Evolutionary conservation across 2,329 filamentous ascomycete genomes (phyloP).

Genomic region (Pleurostoma richardsiae): DNA sequence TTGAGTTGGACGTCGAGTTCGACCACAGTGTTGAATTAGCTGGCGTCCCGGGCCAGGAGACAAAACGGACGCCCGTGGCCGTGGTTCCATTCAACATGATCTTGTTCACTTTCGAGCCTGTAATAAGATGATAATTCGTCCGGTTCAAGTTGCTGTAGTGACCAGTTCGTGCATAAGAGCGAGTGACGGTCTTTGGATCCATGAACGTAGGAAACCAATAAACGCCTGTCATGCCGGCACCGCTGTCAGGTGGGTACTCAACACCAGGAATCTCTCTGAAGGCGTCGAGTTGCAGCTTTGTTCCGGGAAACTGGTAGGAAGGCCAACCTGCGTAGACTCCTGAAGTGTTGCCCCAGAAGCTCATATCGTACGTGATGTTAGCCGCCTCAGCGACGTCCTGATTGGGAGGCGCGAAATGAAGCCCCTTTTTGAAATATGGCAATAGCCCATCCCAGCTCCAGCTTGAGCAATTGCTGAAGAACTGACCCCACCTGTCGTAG

Average conservation of each 20-base stretch:
- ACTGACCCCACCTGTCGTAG: conserved; percentile 26
- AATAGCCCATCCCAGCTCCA: conserved; percentile 25
- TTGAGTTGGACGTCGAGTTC: not conserved
- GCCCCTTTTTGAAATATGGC: conserved; percentile 26
- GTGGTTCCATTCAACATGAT: conserved; percentile 18
- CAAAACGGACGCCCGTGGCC: conserved; percentile 24
- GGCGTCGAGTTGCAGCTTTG: conserved; percentile 24
- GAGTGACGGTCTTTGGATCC: conserved; percentile 25
- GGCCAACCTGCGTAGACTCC: conserved; percentile 31
- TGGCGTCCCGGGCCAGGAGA: conserved; percentile 9
- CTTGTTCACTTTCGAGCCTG: conserved; percentile 20
- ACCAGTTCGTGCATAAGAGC: conserved; percentile 32
- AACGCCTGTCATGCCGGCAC: conserved; percentile 30
- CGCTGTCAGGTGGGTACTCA: conserved; percentile 30
- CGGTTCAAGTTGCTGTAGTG: conserved; percentile 24
- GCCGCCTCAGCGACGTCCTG: conserved; percentile 13
- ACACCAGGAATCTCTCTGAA: conserved; percentile 31
- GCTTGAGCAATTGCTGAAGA: conserved; percentile 19
- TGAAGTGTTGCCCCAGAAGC: conserved; percentile 30
- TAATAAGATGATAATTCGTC: conserved; percentile 23
- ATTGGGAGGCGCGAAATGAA: conserved; percentile 8
- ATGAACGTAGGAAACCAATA: conserved; percentile 37
- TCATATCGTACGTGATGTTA: conserved; percentile 24
- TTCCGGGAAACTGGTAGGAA: conserved; percentile 28
- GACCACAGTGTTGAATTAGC: conserved; percentile 6